Conservation (phyloP, 78 protist genomes). For the Bodo saltans region DNA sequence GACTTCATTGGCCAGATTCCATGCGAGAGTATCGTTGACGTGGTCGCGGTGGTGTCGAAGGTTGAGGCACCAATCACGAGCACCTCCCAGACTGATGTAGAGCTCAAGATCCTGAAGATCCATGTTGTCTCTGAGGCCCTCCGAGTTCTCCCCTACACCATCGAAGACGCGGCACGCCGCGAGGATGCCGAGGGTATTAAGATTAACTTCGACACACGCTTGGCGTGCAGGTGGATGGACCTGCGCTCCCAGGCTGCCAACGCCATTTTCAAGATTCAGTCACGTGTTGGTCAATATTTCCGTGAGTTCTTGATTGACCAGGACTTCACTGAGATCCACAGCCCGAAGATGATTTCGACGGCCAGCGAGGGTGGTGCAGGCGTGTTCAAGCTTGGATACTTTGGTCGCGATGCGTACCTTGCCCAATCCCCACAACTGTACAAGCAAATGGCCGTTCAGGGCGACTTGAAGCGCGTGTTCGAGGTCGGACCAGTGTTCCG, state of each 20-base stretch:
- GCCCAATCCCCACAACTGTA: conserved; percentile 99
- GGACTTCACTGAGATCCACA: conserved; percentile 91
- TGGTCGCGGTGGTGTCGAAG: conserved; percentile 56
- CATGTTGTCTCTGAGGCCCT: not conserved
- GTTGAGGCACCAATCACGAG: conserved; percentile 28
- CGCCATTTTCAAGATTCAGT: conserved; percentile 80
- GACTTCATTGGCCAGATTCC: conserved; percentile 42
- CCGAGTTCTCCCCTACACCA: not conserved
- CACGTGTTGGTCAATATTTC: conserved; percentile 66
- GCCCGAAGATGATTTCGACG: too few species aligned
- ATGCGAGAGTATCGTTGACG: conserved; percentile 81
- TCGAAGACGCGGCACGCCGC: not conserved
- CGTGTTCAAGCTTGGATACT: too few species aligned
- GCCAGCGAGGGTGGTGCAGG: conserved; percentile 90
- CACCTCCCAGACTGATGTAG: not conserved
- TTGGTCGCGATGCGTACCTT: too few species aligned
- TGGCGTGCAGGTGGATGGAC: conserved; percentile 83
- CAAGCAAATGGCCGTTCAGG: conserved; percentile 96
- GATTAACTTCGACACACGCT: conserved; percentile 48
- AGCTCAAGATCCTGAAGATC: not conserved
- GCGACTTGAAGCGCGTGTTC: conserved; percentile 93
- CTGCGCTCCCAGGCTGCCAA: conserved; percentile 87
- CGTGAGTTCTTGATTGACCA: conserved; percentile 48
- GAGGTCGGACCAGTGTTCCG: conserved; percentile 98
- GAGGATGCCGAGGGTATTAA: not conserved